Evolutionary conservation across 2,329 filamentous ascomycete genomes (phyloP), one percentile per base, ranked within the genome.

Genomic region (Pleoardoris graminearum): DNA sequence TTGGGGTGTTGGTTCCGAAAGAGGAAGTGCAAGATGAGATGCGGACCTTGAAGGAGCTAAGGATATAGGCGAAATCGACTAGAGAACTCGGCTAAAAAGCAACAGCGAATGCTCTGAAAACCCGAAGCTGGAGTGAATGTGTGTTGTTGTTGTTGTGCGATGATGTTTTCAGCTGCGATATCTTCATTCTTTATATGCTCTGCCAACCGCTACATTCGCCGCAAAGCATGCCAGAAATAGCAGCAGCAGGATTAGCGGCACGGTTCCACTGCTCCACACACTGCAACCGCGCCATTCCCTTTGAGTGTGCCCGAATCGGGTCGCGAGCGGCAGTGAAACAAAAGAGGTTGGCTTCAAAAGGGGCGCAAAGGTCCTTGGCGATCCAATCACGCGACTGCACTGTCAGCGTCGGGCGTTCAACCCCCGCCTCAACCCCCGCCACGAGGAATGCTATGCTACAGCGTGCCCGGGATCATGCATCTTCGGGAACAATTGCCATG

Each of bases 161-260:
- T 30, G 25, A 30, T 43, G 25, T 16, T 21, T 27, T 33, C 4
- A 32, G 17, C 45, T 32, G 47, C 37, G 47, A 41, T 32, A 12
- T n/a, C 10, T 7, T 3, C 29, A 35, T 32, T 10, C 29, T 27
- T 49, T 49, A 49, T 42, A 35, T 16, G 16, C 47, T 42, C 47
- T 27, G n/a, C 47, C 46, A 42, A 43, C 47, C 47, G 16, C 29
- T 35, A 16, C 44, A n/a, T n/a, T n/a, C n/a, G n/a, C n/a, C 8
- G 11, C 22, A 37, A 12, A 23, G 25, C 37, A 12, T 6, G 17
- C 47, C 47, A 7, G 30, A 43, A 49, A 49, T 49, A 49, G 47
- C 47, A 49, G 27, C 47, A 42, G 38, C 38, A 42, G 44, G 32
- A 30, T 37, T 47, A 29, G 44, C 44, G 44, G 19, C 23, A 27